Evolutionary conservation across 2,329 filamentous ascomycete species (phyloP).

Genomic region (Beauveria sp.): DNA sequence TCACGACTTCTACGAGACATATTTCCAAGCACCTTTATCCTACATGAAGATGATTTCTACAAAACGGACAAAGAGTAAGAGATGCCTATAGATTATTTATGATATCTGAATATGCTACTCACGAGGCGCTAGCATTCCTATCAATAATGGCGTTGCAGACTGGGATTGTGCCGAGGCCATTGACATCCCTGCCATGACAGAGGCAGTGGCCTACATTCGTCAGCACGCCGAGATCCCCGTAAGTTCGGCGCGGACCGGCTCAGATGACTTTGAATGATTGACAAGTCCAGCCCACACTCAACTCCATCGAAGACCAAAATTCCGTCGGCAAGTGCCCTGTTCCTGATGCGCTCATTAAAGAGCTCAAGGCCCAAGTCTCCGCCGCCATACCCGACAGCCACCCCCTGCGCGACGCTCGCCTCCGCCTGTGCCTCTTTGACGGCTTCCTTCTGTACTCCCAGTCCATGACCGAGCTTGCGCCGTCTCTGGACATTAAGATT

Average conservation of each 20-base stretch:
- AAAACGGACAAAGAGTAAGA: constrained; percentile 63
- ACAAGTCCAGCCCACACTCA: constrained; percentile 20
- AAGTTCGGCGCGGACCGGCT: constrained; percentile 21
- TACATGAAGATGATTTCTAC: constrained; percentile 97
- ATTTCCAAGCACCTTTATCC: constrained; percentile 69
- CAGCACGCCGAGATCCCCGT: constrained; percentile 58
- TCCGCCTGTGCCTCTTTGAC: constrained; percentile 67
- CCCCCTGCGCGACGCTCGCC: constrained; percentile 23
- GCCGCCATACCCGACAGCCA: constrained; percentile 38
- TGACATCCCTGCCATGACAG: constrained; percentile 59
- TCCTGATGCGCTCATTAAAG: constrained; percentile 35
- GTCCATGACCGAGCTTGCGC: constrained; percentile 45
- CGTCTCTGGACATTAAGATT: constrained; percentile 64
- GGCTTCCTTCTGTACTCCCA: constrained; percentile 77
- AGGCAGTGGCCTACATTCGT: constrained; percentile 63
- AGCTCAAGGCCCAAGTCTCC: constrained; percentile 39
- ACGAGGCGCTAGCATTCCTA: constrained; percentile 32
- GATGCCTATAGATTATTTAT: background rate
- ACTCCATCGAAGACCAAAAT: constrained; percentile 51
- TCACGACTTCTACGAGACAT: constrained; percentile 76
- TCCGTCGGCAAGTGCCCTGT: constrained; percentile 49
- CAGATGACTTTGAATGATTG: background rate
- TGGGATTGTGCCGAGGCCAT: constrained; percentile 87
- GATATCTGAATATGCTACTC: constrained; percentile 7
- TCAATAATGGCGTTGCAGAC: constrained; percentile 60